These are phyloP conservation scores for Panicum miliaceum DNA, from an alignment of 176 grass and related monocot species.

Conservation along the genomic window DNA sequence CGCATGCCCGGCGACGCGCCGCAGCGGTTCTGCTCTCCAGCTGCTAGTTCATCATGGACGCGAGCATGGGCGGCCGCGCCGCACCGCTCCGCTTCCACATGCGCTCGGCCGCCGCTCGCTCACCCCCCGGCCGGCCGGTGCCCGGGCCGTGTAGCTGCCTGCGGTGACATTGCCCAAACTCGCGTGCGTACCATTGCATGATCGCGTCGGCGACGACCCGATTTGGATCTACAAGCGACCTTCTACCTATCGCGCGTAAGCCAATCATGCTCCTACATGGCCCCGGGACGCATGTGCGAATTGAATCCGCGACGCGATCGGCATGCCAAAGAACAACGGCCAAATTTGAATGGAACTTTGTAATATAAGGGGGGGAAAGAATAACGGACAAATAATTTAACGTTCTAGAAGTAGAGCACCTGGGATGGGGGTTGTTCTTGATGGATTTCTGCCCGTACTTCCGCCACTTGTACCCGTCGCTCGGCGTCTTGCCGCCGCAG, in stretches of 20 bases:
- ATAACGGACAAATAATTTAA: background rate
- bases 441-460: constrained; percentile 86
- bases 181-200: background rate
- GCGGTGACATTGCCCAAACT: background rate
- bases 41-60: too few relatives aligned
- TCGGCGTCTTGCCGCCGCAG: constrained; percentile 53
- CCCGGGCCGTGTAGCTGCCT: background rate
- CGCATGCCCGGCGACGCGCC: background rate
- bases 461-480: constrained; percentile 82
- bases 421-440: constrained; percentile 82
- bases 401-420: constrained; percentile 35
- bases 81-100: background rate
- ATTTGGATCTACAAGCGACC: background rate
- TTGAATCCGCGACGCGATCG: background rate
- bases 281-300: background rate
- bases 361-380: background rate
- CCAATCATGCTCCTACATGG: background rate
- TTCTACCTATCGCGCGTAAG: background rate
- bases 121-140: background rate
- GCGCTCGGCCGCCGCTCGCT: background rate
- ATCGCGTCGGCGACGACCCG: background rate
- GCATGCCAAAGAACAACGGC: background rate
- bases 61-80: background rate
- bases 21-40: background rate
- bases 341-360: background rate